Evolutionary conservation across 2,329 filamentous ascomycete species (phyloP).

Genomic region (Chaetomiaceae sp.): DNA sequence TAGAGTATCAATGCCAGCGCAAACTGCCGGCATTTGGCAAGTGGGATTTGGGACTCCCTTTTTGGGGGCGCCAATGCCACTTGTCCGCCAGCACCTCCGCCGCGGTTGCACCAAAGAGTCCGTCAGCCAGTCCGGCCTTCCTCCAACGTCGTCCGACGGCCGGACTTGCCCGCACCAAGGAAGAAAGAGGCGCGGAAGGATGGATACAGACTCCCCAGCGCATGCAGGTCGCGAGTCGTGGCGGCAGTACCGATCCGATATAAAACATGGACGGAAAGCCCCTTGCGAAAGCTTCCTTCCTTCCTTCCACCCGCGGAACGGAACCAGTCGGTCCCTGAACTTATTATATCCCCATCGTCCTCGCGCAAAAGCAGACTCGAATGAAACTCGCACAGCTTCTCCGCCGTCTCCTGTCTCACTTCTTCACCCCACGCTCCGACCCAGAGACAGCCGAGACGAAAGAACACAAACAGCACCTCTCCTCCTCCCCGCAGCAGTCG

Average conservation of each 20-base stretch:
- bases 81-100: not conserved
- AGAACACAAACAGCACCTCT: slow-evolving; percentile 1
- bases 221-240: not conserved
- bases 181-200: too few relatives aligned
- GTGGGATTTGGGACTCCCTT: too few relatives aligned
- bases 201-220: too few relatives aligned
- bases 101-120: slow-evolving; percentile 16
- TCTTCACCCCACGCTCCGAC: slow-evolving; percentile 10
- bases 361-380: too few relatives aligned
- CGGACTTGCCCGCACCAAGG: not conserved
- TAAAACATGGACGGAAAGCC: not conserved
- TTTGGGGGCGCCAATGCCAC: not conserved
- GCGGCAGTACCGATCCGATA: not conserved
- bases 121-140: slow-evolving; percentile 23
- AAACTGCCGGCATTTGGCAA: too few relatives aligned
- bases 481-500: too few relatives aligned
- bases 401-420: slow-evolving; percentile 21
- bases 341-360: too few relatives aligned
- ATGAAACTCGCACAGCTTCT: slow-evolving; percentile 20
- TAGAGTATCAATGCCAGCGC: too few relatives aligned
- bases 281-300: not conserved
- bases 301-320: not conserved
- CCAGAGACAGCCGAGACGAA: slow-evolving; percentile 15
- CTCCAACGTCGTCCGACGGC: slow-evolving; percentile 27
- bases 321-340: too few relatives aligned